A percentile compares a stretch with the other conserved stretches of the same genome.
phyloP scores from a whole-genome alignment of 495 filamentous ascomycete species.

The Annulohypoxylon nitens region DNA sequence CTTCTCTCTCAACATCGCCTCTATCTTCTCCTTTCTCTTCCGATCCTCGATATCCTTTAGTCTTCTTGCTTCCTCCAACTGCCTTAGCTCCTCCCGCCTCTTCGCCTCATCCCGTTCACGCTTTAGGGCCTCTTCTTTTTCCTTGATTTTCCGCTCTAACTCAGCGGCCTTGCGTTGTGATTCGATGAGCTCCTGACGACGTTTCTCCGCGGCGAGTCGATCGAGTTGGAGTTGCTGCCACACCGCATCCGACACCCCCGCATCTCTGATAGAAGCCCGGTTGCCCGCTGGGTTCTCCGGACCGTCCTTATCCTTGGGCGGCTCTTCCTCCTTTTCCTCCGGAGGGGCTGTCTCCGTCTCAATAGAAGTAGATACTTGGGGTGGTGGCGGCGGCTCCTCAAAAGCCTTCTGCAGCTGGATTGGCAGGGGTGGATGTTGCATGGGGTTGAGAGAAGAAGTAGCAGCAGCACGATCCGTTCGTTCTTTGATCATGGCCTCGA shows the following conservation, averaged over 20 bases:
- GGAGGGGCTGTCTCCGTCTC: slow-evolving; percentile 16
- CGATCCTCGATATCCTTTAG: slow-evolving; percentile 32
- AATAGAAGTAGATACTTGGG: slow-evolving; percentile 19
- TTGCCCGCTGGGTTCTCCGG: neutral
- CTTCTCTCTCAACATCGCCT: slow-evolving; percentile 55
- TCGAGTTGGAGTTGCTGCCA: slow-evolving; percentile 71
- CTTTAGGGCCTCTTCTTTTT: slow-evolving; percentile 46
- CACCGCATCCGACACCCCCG: slow-evolving; percentile 69
- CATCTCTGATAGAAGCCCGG: slow-evolving; percentile 57
- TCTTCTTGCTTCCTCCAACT: slow-evolving; percentile 26
- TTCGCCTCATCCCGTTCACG: slow-evolving; percentile 39
- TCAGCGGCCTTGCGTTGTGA: slow-evolving; percentile 36
- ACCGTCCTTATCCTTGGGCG: slow-evolving; percentile 7
- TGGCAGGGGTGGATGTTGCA: neutral
- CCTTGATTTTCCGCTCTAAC: slow-evolving; percentile 40
- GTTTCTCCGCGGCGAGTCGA: slow-evolving; percentile 53
- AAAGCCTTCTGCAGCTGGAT: slow-evolving; percentile 7
- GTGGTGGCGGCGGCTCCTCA: slow-evolving; percentile 25
- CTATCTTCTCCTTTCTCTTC: slow-evolving; percentile 48
- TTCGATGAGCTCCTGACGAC: slow-evolving; percentile 36
- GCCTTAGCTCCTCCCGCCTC: slow-evolving; percentile 33
- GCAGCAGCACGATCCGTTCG: slow-evolving; percentile 49
- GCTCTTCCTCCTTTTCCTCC: slow-evolving; percentile 15
- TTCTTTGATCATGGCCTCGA: slow-evolving; percentile 63
- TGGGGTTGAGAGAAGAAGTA: neutral